Evolutionary conservation across 1,284 basidiomycete genomes (phyloP).

Genomic region (Microbotryum scabiosae): DNA sequence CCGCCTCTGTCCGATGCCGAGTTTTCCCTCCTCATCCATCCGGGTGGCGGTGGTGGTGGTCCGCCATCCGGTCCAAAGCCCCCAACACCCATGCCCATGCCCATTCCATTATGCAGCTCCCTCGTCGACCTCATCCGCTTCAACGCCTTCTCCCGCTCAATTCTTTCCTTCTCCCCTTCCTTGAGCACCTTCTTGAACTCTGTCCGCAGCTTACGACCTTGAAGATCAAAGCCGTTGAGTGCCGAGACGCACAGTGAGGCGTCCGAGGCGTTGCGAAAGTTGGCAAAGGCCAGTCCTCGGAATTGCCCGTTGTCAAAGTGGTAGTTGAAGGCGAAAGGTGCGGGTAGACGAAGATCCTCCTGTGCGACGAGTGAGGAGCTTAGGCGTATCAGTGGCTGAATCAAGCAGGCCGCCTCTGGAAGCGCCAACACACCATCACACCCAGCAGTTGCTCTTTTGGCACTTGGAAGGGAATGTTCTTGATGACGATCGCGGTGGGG

Average conservation of each 20-base stretch:
- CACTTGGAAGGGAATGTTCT: slow-evolving; percentile 99
- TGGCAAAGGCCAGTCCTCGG: slow-evolving; percentile 95
- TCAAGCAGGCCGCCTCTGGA: background rate
- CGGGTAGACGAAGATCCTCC: slow-evolving; percentile 86
- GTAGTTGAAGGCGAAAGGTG: slow-evolving; percentile 99
- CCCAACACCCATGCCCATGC: background rate
- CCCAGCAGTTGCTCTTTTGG: slow-evolving; percentile 90
- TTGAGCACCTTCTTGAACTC: slow-evolving; percentile 99
- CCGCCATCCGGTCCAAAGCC: background rate
- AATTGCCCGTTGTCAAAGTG: slow-evolving; percentile 94
- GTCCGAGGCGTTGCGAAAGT: slow-evolving; percentile 83
- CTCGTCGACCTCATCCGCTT: slow-evolving; percentile 68
- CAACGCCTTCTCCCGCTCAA: slow-evolving; percentile 97
- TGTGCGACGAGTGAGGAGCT: slow-evolving; percentile 36
- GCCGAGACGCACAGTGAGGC: slow-evolving; percentile 93
- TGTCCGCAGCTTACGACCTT: slow-evolving; percentile 95
- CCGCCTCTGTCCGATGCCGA: slow-evolving; percentile 5
- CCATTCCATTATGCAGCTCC: background rate
- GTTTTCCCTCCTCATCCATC: slow-evolving; percentile 14
- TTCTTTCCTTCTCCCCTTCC: slow-evolving; percentile 97
- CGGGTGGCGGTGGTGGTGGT: background rate
- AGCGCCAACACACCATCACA: slow-evolving; percentile 66
- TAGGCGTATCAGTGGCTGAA: slow-evolving; percentile 10
- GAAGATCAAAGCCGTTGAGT: slow-evolving; percentile 58
- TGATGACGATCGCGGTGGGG: slow-evolving; percentile 98